Evolutionary conservation across 148 eudicot species (phyloP).

Genomic region (Selenicereus undatus): DNA sequence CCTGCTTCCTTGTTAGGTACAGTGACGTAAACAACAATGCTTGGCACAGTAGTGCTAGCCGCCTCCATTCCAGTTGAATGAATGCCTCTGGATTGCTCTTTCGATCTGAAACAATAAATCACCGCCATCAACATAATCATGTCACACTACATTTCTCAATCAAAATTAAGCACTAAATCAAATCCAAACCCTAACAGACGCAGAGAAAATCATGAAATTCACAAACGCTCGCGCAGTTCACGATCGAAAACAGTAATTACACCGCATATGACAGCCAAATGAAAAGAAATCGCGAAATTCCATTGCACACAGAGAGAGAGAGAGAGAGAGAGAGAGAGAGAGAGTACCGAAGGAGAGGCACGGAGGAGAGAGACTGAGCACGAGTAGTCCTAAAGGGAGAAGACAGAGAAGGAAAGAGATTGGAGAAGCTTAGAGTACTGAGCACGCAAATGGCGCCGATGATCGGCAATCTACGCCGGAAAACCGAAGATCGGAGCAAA

Average conservation of each 20-base stretch:
- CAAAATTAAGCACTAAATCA: neutral
- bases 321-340: slow-evolving; percentile 15
- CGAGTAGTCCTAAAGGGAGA: slow-evolving; percentile 38
- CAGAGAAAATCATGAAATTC: neutral
- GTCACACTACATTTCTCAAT: neutral
- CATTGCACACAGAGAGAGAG: neutral
- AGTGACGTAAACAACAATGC: slow-evolving; percentile 91
- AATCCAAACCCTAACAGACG: neutral
- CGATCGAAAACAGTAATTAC: neutral
- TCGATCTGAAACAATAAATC: slow-evolving; percentile 35
- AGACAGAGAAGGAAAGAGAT: slow-evolving; percentile 45
- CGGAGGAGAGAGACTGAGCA: slow-evolving; percentile 38
- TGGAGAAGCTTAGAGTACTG: slow-evolving; percentile 56
- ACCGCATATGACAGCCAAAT: neutral
- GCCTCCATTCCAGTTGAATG: slow-evolving; percentile 49
- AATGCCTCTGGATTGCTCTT: slow-evolving; percentile 36
- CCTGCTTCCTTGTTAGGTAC: slow-evolving; percentile 97
- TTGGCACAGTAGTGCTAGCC: slow-evolving; percentile 57
- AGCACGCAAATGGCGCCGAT: slow-evolving; percentile 85
- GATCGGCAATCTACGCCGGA: slow-evolving; percentile 59
- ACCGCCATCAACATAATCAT: neutral
- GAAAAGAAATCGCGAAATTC: neutral
- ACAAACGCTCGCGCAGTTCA: neutral
- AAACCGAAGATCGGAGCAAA: slow-evolving; percentile 34
- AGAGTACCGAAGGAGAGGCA: slow-evolving; percentile 43